Conservation (phyloP, 164 flowering plant genomes). For the Litsea cubeba region DNA sequence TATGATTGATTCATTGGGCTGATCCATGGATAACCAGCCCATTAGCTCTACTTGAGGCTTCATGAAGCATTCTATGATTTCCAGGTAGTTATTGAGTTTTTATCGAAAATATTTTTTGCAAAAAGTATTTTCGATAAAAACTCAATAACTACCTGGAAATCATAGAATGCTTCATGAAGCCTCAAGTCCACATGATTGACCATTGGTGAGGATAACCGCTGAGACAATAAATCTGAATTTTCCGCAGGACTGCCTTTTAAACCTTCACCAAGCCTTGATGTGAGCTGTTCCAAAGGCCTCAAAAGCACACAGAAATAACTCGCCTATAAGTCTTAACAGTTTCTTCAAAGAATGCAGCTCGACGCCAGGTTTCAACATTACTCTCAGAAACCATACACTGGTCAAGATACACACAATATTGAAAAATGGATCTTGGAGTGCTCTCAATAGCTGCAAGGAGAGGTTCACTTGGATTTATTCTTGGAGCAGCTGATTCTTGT, state of each 20-base stretch:
- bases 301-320: slow-evolving; percentile 69
- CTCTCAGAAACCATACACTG: slow-evolving; percentile 79
- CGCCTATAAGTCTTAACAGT: slow-evolving; percentile 84
- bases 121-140: too few relatives aligned
- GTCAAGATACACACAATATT: slow-evolving; percentile 87
- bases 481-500: slow-evolving; percentile 92
- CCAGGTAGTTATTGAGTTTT: too few relatives aligned
- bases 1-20: too few relatives aligned
- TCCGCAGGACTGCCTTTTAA: slow-evolving; percentile 44
- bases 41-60: too few relatives aligned
- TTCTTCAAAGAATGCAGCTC: slow-evolving; percentile 97
- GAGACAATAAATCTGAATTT: slow-evolving; percentile 40
- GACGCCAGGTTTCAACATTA: slow-evolving; percentile 87
- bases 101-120: too few relatives aligned
- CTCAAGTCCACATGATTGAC: slow-evolving; percentile 35
- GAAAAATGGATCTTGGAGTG: slow-evolving; percentile 58
- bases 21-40: too few relatives aligned
- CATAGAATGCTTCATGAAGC: slow-evolving; percentile 41
- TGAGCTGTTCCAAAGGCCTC: slow-evolving; percentile 73
- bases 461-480: slow-evolving; percentile 84
- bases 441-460: slow-evolving; percentile 82
- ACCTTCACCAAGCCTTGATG: slow-evolving; percentile 51
- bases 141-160: slow-evolving; percentile 46
- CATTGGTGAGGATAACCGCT: slow-evolving; percentile 47
- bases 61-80: too few relatives aligned